Evolutionary conservation across 2,329 filamentous ascomycete genomes (phyloP).

Genomic region (Cladosporium sp.): DNA sequence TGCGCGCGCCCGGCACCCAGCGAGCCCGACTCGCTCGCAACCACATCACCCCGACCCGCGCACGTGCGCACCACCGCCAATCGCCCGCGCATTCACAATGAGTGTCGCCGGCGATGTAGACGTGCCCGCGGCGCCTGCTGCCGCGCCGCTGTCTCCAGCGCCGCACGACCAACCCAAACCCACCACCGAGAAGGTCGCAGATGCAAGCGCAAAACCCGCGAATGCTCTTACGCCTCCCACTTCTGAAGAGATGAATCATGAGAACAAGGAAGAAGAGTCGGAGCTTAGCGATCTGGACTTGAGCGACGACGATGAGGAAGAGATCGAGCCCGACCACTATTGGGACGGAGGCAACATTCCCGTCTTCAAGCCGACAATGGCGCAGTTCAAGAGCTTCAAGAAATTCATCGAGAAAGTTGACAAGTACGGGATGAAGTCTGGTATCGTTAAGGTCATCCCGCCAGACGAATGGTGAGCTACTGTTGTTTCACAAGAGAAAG

Average conservation of each 20-base stretch:
- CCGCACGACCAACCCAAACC: slow-evolving; percentile 20
- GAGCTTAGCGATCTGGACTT: slow-evolving; percentile 44
- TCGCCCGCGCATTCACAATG: slow-evolving; percentile 13
- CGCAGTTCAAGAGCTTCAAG: slow-evolving; percentile 90
- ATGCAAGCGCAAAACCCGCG: slow-evolving; percentile 7
- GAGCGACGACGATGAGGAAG: slow-evolving; percentile 33
- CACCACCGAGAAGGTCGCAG: slow-evolving; percentile 18
- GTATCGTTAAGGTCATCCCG: slow-evolving; percentile 92
- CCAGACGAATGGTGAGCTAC: slow-evolving; percentile 78
- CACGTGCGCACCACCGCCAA: slow-evolving; percentile 1
- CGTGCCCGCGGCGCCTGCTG: slow-evolving; percentile 10
- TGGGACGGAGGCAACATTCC: slow-evolving; percentile 77
- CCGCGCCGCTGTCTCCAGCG: slow-evolving; percentile 20
- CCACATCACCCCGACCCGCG: background rate
- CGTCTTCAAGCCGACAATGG: slow-evolving; percentile 92
- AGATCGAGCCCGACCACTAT: slow-evolving; percentile 76
- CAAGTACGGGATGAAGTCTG: slow-evolving; percentile 92
- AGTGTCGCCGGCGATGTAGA: slow-evolving; percentile 13
- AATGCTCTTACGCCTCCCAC: slow-evolving; percentile 45
- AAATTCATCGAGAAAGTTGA: slow-evolving; percentile 86
- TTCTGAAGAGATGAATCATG: slow-evolving; percentile 43
- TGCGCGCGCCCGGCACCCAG: slow-evolving; percentile 1
- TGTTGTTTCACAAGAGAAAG: slow-evolving; percentile 10
- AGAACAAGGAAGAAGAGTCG: slow-evolving; percentile 38
- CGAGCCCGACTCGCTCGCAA: slow-evolving; percentile 8